Conservation (phyloP, 2,329 filamentous ascomycete species). For the Elsinoe ampelina region DNA sequence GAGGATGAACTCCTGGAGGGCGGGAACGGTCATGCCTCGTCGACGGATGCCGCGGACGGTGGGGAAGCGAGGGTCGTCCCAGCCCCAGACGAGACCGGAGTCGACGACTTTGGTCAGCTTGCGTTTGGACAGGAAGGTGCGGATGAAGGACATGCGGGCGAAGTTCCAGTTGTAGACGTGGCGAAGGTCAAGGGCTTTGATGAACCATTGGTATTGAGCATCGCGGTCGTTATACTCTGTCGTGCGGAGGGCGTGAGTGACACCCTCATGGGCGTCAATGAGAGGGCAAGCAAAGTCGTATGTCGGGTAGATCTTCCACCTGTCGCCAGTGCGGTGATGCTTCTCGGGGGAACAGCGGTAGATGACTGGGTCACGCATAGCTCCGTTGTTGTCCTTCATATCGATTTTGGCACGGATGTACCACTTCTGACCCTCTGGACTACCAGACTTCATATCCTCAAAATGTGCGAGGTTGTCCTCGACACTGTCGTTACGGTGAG, state of each 20-base stretch:
- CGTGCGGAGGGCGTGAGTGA: conserved; percentile 69
- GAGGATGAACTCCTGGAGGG: conserved; percentile 69
- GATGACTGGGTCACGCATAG: conserved; percentile 91
- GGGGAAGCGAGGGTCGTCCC: conserved; percentile 76
- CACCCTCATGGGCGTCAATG: conserved; percentile 66
- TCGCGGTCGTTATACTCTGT: conserved; percentile 79
- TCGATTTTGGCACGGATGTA: conserved; percentile 91
- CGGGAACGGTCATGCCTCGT: conserved; percentile 65
- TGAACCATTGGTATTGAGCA: conserved; percentile 74
- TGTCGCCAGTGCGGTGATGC: conserved; percentile 66
- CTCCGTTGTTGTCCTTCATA: conserved; percentile 82
- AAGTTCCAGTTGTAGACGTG: conserved; percentile 77
- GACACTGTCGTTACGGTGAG: conserved; percentile 62
- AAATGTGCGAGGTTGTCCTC: conserved; percentile 79
- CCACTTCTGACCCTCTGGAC: conserved; percentile 65
- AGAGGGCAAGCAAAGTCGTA: conserved; percentile 77
- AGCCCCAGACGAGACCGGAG: conserved; percentile 62
- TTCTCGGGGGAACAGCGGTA: conserved; percentile 71
- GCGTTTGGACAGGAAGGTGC: conserved; percentile 70
- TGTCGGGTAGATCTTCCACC: conserved; percentile 75
- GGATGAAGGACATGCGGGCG: conserved; percentile 69
- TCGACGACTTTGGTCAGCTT: conserved; percentile 75
- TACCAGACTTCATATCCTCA: conserved; percentile 80
- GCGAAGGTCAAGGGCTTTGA: conserved; percentile 61
- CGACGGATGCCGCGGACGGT: conserved; percentile 67